A percentile compares a stretch with the other conserved stretches of the same genome.
Conservation (phyloP, 225 moss, liverwort and hornwort species). For the Bryum argenteum region DNA sequence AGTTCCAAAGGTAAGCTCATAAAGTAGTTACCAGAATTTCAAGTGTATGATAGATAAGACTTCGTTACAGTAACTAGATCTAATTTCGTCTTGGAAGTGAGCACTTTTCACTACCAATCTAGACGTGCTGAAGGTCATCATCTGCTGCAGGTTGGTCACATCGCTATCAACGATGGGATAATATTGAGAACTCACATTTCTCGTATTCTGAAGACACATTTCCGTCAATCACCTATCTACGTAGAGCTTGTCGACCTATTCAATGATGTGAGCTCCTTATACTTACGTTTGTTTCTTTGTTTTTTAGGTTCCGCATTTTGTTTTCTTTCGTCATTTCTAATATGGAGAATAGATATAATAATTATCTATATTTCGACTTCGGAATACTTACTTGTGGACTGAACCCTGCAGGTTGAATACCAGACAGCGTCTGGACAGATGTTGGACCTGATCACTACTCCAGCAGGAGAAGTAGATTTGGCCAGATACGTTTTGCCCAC, state of each 20-base stretch:
- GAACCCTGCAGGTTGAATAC: constrained; percentile 55
- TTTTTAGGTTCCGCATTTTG: constrained; percentile 4
- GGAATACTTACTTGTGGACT: constrained; percentile 2
- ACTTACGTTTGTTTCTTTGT: not conserved
- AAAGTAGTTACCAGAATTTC: not conserved
- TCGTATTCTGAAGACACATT: constrained; percentile 89
- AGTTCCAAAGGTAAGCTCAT: constrained; percentile 72
- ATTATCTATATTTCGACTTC: not conserved
- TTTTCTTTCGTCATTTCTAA: not conserved
- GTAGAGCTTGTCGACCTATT: constrained; percentile 81
- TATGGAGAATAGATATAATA: not conserved
- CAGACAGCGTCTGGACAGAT: constrained; percentile 70
- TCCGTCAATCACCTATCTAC: constrained; percentile 73
- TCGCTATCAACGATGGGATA: constrained; percentile 90
- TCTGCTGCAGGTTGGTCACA: constrained; percentile 72
- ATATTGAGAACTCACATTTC: constrained; percentile 78
- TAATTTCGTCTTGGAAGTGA: constrained; percentile 3
- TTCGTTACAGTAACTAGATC: not conserved
- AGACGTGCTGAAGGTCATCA: constrained; percentile 17
- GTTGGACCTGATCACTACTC: constrained; percentile 71
- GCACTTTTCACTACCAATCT: not conserved
- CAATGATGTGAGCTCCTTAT: constrained; percentile 50
- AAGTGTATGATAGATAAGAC: constrained; percentile 16
- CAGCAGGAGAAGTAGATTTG: constrained; percentile 70
- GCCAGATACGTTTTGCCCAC: constrained; percentile 67